Base-by-base conservation (phyloP, 371 early-diverging fungal genomes). In the Dichotomocladium elegans region DNA sequence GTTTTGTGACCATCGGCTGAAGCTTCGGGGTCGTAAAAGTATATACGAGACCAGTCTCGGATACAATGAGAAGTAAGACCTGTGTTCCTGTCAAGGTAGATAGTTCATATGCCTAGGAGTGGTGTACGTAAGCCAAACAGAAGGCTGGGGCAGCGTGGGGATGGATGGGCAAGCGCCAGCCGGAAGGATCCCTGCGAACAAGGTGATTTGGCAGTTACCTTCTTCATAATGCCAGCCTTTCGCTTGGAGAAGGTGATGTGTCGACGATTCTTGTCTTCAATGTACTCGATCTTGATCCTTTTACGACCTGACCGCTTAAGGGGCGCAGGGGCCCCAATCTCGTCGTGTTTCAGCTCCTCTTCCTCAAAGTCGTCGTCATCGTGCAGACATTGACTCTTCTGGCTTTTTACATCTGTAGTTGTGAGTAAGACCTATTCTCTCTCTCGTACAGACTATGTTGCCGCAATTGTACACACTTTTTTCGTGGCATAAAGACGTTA, bases 201-300 rank as follows among this genome's bases (percentile, higher is more conserved):
- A 11, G 21, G 8, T 6, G 17, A 37, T 17, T 15, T 5, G 19
- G 14, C 9, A 25, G 24, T 41, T 60, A 84, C 91, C 86, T 98
- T 99, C 76, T 99, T 99, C 97, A 99, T 95, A 61, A 99, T 93
- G 29, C 99, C 99, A 29, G 96, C 94, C 70, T 98, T 99, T 69
- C 99, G 82, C 72, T 99, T 99, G 60, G 89, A 89, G 72, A 99
- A 99, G 4, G 99, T 97, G 52, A 99, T 96, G 59, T 95, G 93
- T 61, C 99, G 83, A 55, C 94, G 82, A 58, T 86, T 89, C 73
- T 94, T 96, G 63, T 95, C 96, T 57, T 90, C 88, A 57, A 99
- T 99, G 64, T 90, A 98, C 65, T 93, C 95, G 67, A 97, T 95
- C 68, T 91, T 94, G 70, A 98, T 96, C 70, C 96, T 96, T 62